These are phyloP conservation scores for Kwoniella botswanensis DNA, from an alignment of 768 basidiomycete genomes.

Conservation along the genomic window DNA sequence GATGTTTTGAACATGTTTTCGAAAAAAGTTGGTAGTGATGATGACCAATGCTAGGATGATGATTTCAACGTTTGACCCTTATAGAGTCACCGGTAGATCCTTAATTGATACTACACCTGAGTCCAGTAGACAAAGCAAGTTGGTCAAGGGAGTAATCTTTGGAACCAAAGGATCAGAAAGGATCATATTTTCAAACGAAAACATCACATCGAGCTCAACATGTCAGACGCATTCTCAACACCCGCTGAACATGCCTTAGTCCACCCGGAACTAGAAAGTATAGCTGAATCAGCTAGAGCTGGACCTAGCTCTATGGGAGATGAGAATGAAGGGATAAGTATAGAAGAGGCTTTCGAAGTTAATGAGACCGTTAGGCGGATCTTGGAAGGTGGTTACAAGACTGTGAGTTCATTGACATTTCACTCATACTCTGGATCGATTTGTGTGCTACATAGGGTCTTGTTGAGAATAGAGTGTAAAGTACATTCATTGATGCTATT, in stretches of 20 bases:
- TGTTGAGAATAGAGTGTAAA: no score
- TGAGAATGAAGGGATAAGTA: conserved; percentile 21
- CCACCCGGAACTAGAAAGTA: conserved; percentile 39
- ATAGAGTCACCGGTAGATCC: background rate
- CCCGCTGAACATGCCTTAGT: conserved; percentile 55
- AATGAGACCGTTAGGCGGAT: conserved; percentile 70
- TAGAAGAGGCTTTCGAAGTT: conserved; percentile 77
- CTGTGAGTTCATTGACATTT: conserved; percentile 64
- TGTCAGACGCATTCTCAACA: conserved; percentile 51
- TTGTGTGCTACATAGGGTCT: no score
- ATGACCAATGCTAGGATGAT: conserved; percentile 1
- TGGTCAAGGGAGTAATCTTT: no score
- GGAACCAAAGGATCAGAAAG: no score
- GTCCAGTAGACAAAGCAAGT: no score
- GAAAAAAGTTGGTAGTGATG: background rate
- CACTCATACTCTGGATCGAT: background rate
- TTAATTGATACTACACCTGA: no score
- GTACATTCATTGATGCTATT: no score
- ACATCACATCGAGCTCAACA: conserved; percentile 5
- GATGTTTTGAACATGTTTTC: background rate
- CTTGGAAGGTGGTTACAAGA: conserved; percentile 68
- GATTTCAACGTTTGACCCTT: background rate
- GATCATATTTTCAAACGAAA: background rate
- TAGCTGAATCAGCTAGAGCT: conserved; percentile 11
- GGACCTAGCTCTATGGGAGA: conserved; percentile 42